Evolutionary conservation across 805 yeast species (phyloP), one percentile per base, ranked within the genome.

Genomic region (Wickerhamiella dianesei): DNA sequence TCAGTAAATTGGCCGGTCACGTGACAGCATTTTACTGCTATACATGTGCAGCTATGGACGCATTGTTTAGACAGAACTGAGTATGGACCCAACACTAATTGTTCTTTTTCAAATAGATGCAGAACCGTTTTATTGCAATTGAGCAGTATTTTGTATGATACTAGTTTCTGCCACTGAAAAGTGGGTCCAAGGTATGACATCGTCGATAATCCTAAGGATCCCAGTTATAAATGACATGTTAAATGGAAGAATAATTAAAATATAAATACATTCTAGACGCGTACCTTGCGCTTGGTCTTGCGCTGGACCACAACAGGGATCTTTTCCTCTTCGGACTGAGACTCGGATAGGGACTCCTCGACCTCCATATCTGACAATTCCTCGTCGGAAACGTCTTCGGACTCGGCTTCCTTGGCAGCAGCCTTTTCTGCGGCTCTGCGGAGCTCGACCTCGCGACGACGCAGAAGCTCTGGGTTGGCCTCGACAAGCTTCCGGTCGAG

Each of bases 371-470:
- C 82, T 53, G 69, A 75, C 44, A 66, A 71, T 36, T 69, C 73
- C 12, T 25, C 32, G 19, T n/a, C 17, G 14, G 41, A 39, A 32
- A 22, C 35, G 22, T 60, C 64, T 29, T 60, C 65, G 55, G 64
- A 73, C 35, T 69, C 75, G 39, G 65, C 74, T 43, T 65, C 74
- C 69, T 43, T 64, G 70, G 67, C 77, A 47, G 76, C 78, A 13
- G 48, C 62, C 55, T 49, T 53, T 55, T 80, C 81, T 56, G 70
- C 73, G 68, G 74, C 82, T 56, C 88, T 87, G 48, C 79, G 77
- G 67, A 86, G 67, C 70, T 88, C 96, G 48, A 88, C 96, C 36
- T 87, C 96, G 73, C 96, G 83, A 75, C 86, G 78, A 66, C 77
- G 82, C 69, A 92, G 74, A 63, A 89, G 71, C 63, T 83, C 95